Percentiles rank a stretch among this genome's conserved stretches.
Conservation (phyloP, 768 basidiomycete genomes). For the Pholiota microspora region DNA sequence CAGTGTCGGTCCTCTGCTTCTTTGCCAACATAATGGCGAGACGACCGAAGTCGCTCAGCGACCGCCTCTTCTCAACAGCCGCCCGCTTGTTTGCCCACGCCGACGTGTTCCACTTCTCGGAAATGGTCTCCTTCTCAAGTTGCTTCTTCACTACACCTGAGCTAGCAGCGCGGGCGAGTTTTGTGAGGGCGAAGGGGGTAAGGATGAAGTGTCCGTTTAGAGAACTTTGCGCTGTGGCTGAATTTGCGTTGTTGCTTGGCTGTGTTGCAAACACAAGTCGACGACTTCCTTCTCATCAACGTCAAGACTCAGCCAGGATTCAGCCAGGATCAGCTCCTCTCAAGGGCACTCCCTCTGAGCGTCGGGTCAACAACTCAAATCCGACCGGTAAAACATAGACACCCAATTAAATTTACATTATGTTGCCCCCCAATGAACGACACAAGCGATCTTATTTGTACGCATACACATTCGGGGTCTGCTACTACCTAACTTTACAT, state of each 20-base stretch:
- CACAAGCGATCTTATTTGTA: too few relatives aligned
- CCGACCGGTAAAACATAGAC: too few relatives aligned
- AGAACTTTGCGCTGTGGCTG: slow-evolving; percentile 12
- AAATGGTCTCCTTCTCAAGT: slow-evolving; percentile 78
- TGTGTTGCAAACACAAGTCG: not conserved
- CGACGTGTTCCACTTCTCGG: slow-evolving; percentile 88
- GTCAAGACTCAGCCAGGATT: too few relatives aligned
- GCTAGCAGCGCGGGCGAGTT: slow-evolving; percentile 86
- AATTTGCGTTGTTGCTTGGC: slow-evolving; percentile 4
- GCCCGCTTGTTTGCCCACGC: slow-evolving; percentile 87
- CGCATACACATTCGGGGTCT: too few relatives aligned
- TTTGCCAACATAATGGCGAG: slow-evolving; percentile 88
- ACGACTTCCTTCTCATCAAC: too few relatives aligned
- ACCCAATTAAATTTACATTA: too few relatives aligned
- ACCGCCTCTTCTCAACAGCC: slow-evolving; percentile 69
- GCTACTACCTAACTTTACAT: too few relatives aligned
- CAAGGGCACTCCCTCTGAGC: too few relatives aligned
- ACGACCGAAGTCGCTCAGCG: slow-evolving; percentile 87
- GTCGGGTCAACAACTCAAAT: too few relatives aligned
- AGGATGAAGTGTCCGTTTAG: slow-evolving; percentile 71
- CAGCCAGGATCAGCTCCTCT: too few relatives aligned
- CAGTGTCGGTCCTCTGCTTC: slow-evolving; percentile 80
- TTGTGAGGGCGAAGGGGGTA: slow-evolving; percentile 80
- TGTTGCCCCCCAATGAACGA: too few relatives aligned
- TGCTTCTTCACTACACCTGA: slow-evolving; percentile 81